These are phyloP conservation scores for Dryas octopetala DNA, from an alignment of 306 rosid genomes.

Conservation along the genomic window DNA sequence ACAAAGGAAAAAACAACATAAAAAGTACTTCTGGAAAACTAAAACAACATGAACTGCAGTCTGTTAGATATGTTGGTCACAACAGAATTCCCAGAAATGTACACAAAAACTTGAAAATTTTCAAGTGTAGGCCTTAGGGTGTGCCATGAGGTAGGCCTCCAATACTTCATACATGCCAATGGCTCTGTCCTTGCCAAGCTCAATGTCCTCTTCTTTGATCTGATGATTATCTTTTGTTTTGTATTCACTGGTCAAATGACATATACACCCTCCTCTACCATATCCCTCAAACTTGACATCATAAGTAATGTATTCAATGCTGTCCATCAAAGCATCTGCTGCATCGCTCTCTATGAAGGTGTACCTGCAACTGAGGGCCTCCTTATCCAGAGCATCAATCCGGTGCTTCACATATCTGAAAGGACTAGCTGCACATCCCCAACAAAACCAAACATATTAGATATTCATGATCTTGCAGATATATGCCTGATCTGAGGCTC, in stretches of 20 bases:
- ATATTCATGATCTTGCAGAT: background rate
- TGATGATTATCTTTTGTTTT: conserved; percentile 33
- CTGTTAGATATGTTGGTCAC: conserved; percentile 2
- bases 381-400: conserved; percentile 45
- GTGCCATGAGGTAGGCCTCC: conserved; percentile 48
- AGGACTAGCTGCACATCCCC: conserved; percentile 39
- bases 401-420: conserved; percentile 36
- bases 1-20: background rate
- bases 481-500: background rate
- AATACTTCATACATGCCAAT: conserved; percentile 47
- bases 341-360: conserved; percentile 43
- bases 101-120: background rate
- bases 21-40: background rate
- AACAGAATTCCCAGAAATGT: background rate
- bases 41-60: conserved; percentile 10
- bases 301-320: conserved; percentile 39
- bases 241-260: conserved; percentile 39
- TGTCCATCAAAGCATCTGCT: conserved; percentile 28
- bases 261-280: conserved; percentile 43
- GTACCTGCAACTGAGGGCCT: conserved; percentile 33
- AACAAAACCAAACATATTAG: background rate
- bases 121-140: conserved; percentile 39
- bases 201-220: conserved; percentile 40
- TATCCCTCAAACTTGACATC: conserved; percentile 45
- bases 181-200: conserved; percentile 42